A percentile compares a stretch with the other conserved stretches of the same genome.
Conservation (phyloP, 495 filamentous ascomycete species). For the Glarea lozoyensis region DNA sequence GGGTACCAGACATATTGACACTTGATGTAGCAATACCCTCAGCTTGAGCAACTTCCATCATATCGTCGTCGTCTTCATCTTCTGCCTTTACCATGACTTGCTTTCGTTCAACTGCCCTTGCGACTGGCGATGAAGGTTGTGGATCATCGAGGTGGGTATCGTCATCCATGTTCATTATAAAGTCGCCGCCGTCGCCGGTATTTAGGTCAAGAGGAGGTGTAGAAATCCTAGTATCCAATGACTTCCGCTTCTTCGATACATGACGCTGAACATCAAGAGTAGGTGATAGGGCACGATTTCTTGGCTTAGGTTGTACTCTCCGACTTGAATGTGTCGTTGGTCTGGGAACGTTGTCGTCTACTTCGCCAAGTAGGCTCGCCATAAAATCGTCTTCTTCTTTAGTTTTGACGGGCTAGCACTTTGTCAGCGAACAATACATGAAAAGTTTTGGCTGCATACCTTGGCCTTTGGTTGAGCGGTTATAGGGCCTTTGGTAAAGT, state of each 20-base stretch:
- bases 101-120: constrained; percentile 72
- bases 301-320: constrained; percentile 62
- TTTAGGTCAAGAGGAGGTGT: constrained; percentile 37
- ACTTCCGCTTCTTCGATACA: constrained; percentile 39
- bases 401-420: constrained; percentile 46
- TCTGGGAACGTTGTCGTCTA: constrained; percentile 71
- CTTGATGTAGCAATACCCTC: constrained; percentile 56
- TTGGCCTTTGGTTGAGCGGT: constrained; percentile 68
- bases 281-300: constrained; percentile 73
- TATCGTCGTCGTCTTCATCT: constrained; percentile 62
- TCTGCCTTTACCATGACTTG: constrained; percentile 46
- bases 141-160: constrained; percentile 81
- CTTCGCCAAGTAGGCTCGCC: constrained; percentile 73
- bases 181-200: constrained; percentile 42
- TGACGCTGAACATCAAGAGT: constrained; percentile 39
- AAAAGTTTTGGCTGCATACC: constrained; percentile 34
- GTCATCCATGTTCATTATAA: constrained; percentile 34
- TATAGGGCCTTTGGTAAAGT: constrained; percentile 70
- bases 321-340: constrained; percentile 47
- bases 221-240: constrained; percentile 29
- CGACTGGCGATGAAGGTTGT: constrained; percentile 75
- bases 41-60: constrained; percentile 76
- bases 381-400: constrained; percentile 85
- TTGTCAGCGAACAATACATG: neutral
- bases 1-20: constrained; percentile 80